Evolutionary conservation across 192 early-diverging fungal species (phyloP).

Genomic region (Gigaspora rosea): DNA sequence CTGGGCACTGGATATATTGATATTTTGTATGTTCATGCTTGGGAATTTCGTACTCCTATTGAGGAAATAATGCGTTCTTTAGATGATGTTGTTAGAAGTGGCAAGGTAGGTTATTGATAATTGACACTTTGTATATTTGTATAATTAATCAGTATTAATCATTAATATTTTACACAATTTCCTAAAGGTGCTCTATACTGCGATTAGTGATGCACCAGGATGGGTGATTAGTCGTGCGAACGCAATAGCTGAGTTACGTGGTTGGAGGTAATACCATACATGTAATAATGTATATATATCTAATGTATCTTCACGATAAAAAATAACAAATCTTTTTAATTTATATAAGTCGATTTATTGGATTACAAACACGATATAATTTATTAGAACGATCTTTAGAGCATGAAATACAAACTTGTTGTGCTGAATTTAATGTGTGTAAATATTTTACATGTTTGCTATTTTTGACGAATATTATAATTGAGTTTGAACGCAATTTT

Average conservation of each 20-base stretch:
- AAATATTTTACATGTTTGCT: not conserved
- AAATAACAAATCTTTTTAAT: not conserved
- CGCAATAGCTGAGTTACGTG: constrained; percentile 37
- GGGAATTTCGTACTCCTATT: constrained; percentile 57
- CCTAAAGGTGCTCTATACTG: constrained; percentile 48
- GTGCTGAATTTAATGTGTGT: constrained; percentile 34
- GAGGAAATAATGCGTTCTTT: constrained; percentile 73
- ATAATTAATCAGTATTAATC: not conserved
- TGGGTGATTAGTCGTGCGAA: constrained; percentile 58
- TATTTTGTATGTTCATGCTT: constrained; percentile 49
- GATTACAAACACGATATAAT: constrained; percentile 41
- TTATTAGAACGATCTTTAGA: constrained; percentile 40
- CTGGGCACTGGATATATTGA: constrained; percentile 50
- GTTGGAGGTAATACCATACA: not conserved
- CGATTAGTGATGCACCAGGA: constrained; percentile 41
- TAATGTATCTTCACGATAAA: no score
- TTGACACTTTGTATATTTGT: not conserved
- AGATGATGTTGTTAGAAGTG: constrained; percentile 63
- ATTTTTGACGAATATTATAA: no score
- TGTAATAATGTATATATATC: no score
- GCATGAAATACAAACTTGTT: constrained; percentile 40
- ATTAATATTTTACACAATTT: not conserved
- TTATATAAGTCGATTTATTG: constrained; percentile 37
- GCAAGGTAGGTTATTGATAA: constrained; percentile 45
- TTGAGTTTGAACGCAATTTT: no score